These are phyloP conservation scores for Acmispon strigosus DNA, from an alignment of 306 rosid species.

Conservation along the genomic window DNA sequence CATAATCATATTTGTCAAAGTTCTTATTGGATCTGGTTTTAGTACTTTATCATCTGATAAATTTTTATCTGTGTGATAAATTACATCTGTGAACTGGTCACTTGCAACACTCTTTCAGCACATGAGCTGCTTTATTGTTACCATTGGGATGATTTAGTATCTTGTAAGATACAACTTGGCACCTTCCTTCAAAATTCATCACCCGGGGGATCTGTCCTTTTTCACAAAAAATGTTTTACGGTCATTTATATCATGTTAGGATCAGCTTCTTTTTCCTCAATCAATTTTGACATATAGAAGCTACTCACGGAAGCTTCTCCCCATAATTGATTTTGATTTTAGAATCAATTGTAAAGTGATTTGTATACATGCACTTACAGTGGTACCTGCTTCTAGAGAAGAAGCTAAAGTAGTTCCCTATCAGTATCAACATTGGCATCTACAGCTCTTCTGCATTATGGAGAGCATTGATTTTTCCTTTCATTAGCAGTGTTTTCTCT, in stretches of 20 bases:
- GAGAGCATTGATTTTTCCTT: slow-evolving; percentile 4
- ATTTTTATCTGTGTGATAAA: slow-evolving; percentile 23
- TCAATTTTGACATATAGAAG: too few relatives aligned
- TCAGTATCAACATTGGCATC: slow-evolving; percentile 5
- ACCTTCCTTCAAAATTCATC: slow-evolving; percentile 7
- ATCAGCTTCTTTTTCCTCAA: too few relatives aligned
- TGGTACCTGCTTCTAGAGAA: background rate
- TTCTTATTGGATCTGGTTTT: slow-evolving; percentile 29
- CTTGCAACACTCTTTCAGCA: background rate
- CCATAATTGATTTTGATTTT: too few relatives aligned
- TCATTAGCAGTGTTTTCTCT: background rate
- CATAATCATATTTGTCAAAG: slow-evolving; percentile 42
- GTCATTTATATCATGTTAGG: background rate
- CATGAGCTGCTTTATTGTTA: slow-evolving; percentile 1
- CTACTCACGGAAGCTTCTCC: too few relatives aligned
- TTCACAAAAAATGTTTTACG: background rate
- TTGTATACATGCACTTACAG: background rate
- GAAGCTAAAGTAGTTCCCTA: slow-evolving; percentile 5
- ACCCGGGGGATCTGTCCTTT: background rate
- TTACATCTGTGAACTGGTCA: background rate
- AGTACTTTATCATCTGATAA: slow-evolving; percentile 23
- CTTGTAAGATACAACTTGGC: background rate
- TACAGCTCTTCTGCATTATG: slow-evolving; percentile 5
- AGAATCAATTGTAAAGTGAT: too few relatives aligned
- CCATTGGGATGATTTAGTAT: background rate